phyloP scores from a whole-genome alignment of 148 eudicot species.

The Dysphania ambrosioides region DNA sequence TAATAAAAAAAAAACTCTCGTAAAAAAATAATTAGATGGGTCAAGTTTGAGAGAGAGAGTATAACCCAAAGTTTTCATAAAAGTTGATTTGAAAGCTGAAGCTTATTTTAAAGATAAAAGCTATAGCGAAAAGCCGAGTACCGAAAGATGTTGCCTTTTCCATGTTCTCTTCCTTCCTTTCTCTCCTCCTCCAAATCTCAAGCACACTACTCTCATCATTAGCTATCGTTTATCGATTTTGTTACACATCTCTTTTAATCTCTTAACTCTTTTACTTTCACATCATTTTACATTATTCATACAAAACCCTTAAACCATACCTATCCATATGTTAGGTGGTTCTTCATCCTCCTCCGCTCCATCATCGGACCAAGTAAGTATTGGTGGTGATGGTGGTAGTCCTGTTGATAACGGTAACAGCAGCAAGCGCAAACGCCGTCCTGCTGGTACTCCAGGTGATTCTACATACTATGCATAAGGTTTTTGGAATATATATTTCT shows the following conservation, averaged over 20 bases:
- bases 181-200: slow-evolving; percentile 23
- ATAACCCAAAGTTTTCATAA: too few species aligned
- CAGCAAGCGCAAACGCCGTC: slow-evolving; percentile 67
- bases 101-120: slow-evolving; percentile 30
- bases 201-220: slow-evolving; percentile 23
- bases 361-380: slow-evolving; percentile 18
- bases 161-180: slow-evolving; percentile 24
- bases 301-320: too few species aligned
- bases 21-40: too few species aligned
- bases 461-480: too few species aligned
- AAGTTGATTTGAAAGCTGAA: slow-evolving; percentile 25
- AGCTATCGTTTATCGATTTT: background rate
- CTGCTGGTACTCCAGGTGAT: slow-evolving; percentile 90
- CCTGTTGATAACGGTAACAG: slow-evolving; percentile 20
- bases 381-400: background rate
- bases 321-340: slow-evolving; percentile 27
- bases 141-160: slow-evolving; percentile 35
- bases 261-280: too few species aligned
- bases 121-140: slow-evolving; percentile 24
- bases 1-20: too few species aligned
- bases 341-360: slow-evolving; percentile 27
- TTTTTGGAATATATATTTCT: too few species aligned
- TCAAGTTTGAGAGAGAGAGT: too few species aligned
- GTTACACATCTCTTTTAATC: too few species aligned
- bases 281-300: too few species aligned